Evolutionary conservation across 2,329 filamentous ascomycete genomes (phyloP).

Genomic region (Sporothrix sp.): DNA sequence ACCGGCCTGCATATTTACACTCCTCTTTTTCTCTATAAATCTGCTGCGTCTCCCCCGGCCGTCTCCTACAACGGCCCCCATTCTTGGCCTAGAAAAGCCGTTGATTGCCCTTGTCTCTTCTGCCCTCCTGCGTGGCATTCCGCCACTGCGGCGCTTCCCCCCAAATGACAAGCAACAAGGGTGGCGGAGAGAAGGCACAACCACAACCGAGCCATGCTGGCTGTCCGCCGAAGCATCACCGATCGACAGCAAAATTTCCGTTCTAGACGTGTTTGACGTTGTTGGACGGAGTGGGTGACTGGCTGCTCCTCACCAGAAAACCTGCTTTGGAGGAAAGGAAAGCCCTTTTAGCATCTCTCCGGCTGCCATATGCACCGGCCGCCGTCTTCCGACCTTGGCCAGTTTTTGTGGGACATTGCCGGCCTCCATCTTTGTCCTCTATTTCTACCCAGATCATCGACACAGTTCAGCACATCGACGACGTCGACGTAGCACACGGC

Average conservation of each 20-base stretch:
- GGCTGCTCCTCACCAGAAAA: no score
- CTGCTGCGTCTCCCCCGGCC: background rate
- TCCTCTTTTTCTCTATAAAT: background rate
- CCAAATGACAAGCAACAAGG: background rate
- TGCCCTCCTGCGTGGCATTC: background rate
- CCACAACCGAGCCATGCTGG: background rate
- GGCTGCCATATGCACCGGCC: no score
- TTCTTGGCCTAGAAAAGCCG: no score
- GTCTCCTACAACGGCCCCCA: no score
- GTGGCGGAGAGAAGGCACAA: background rate
- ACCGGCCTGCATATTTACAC: background rate
- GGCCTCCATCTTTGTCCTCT: no score
- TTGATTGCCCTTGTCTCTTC: background rate
- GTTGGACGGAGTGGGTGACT: no score
- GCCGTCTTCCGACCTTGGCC: no score
- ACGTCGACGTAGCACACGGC: no score
- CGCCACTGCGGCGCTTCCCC: background rate
- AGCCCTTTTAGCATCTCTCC: no score
- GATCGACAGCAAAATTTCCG: conserved; percentile 4
- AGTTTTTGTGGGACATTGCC: no score
- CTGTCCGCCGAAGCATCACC: background rate
- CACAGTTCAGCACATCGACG: background rate
- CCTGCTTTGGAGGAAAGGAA: background rate
- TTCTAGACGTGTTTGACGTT: background rate
- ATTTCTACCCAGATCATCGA: no score